Evolutionary conservation across 176 grass and related monocot genomes (phyloP).

Genomic region (Phragmites australis): DNA sequence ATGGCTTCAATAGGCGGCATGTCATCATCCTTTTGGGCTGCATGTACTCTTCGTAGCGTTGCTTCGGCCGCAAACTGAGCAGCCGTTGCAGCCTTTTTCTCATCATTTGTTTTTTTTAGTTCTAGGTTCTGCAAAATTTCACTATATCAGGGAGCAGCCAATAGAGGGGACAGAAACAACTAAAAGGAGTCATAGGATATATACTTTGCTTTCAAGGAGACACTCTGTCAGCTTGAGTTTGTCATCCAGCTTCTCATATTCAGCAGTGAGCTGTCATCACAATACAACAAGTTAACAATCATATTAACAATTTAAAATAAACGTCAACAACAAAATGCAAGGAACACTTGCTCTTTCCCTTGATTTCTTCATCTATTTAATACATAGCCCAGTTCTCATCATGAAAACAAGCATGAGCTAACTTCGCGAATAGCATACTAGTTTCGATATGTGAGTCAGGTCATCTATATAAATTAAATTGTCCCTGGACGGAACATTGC

Average conservation of each 20-base stretch:
- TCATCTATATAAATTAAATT: conserved; percentile 1
- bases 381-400: not conserved
- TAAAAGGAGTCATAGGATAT: conserved; percentile 1
- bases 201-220: conserved; percentile 85
- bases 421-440: not conserved
- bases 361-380: conserved; percentile 10
- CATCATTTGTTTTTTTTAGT: conserved; percentile 95
- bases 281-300: conserved; percentile 32
- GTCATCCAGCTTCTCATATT: conserved; percentile 71
- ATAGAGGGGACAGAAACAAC: not conserved
- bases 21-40: conserved; percentile 96
- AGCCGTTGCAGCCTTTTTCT: conserved; percentile 84
- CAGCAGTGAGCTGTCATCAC: conserved; percentile 57
- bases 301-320: not conserved
- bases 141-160: conserved; percentile 25
- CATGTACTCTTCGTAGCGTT: conserved; percentile 89
- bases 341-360: not conserved
- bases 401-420: not conserved
- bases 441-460: not conserved
- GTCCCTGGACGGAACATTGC: not conserved
- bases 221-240: conserved; percentile 81
- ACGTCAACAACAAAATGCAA: not conserved
- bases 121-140: conserved; percentile 77
- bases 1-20: conserved; percentile 97
- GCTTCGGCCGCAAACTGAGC: conserved; percentile 97